Evolutionary conservation across 2,329 filamentous ascomycete species (phyloP), one percentile per base, ranked within the genome.

Genomic region (Karstenula rhodostoma): DNA sequence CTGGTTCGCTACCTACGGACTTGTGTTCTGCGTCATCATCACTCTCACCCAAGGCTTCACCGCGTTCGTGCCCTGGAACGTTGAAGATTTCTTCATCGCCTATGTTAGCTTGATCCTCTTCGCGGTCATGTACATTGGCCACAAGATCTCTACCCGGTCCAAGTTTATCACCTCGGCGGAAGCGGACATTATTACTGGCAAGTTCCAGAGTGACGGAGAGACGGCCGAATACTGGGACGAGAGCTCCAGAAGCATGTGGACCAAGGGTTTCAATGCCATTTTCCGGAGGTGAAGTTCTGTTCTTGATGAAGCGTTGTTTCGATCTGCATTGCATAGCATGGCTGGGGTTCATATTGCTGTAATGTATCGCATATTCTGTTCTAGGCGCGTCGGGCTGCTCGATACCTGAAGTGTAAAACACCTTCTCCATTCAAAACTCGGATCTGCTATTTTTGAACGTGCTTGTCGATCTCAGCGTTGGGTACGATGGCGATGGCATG

Each of bases 91-190:
- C 63, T 79, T 79, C 63, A 75, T 79, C 46, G 70, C 73, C 1
- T 79, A 79, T 61, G 67, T 79, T 61, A 78, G 75, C 59, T 55
- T 79, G 56, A 78, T 79, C 47, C 67, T 79, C 5, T 79, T 79
- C 62, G 69, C 62, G 1, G 75, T 80, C 0, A 79, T 90, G 0
- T 91, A 90, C 68, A 7, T 86, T 13, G 86, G 83, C 2, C 89
- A 90, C 80, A 94, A 78, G 66, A 27, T 75, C 23, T 56, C 72
- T 1, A 76, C 72, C 23, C 69, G 75, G 58, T 76, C 73, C 49
- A 72, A 72, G 37, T 78, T 82, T 48, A 71, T 83, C 62, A 76
- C 74, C 9, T 67, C 80, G 3, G 61, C 62, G 5, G 78, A 82
- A 17, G 80, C 80, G 10, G 81, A 83, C 62, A 64, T 83, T 19